A percentile compares a stretch with the other conserved stretches of the same genome.
Conservation (phyloP, 192 early-diverging fungal species). For the Fimicolochytrium jonesii region DNA sequence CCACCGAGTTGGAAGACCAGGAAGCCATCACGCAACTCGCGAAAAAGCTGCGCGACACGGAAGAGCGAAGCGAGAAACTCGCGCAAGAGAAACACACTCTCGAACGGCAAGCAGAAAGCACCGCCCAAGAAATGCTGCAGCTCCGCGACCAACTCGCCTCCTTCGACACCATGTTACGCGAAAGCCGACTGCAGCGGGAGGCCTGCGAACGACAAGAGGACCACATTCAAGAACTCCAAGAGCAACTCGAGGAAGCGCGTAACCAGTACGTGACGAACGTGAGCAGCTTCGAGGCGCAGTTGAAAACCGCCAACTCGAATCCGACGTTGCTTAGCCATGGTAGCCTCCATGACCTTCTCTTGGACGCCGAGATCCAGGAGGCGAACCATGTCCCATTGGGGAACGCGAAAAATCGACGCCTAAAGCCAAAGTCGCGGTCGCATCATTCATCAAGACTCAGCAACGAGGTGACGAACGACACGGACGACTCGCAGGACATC, state of each 20-base stretch:
- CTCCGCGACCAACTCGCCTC: neutral
- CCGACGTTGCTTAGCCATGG: neutral
- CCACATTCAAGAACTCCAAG: conserved; percentile 14
- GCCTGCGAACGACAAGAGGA: conserved; percentile 5
- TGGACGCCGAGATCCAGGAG: neutral
- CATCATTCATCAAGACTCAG: too few species aligned
- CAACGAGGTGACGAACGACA: too few species aligned
- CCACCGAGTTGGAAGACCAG: conserved; percentile 9
- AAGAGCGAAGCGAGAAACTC: conserved; percentile 5
- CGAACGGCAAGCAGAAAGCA: neutral
- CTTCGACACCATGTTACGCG: neutral
- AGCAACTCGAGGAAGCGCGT: conserved; percentile 18
- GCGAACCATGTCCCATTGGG: too few species aligned
- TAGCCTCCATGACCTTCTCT: conserved; percentile 5
- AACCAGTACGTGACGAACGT: neutral
- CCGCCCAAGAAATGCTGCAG: neutral
- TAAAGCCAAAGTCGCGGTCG: too few species aligned
- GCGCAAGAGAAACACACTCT: neutral
- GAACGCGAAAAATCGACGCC: too few species aligned
- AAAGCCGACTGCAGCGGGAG: neutral
- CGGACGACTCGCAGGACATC: neutral
- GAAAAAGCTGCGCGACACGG: neutral
- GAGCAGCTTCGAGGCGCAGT: neutral
- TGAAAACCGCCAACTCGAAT: neutral
- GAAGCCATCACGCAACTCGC: neutral